Conservation (phyloP, 208 protist species). For the Wallacemonas sp. region DNA sequence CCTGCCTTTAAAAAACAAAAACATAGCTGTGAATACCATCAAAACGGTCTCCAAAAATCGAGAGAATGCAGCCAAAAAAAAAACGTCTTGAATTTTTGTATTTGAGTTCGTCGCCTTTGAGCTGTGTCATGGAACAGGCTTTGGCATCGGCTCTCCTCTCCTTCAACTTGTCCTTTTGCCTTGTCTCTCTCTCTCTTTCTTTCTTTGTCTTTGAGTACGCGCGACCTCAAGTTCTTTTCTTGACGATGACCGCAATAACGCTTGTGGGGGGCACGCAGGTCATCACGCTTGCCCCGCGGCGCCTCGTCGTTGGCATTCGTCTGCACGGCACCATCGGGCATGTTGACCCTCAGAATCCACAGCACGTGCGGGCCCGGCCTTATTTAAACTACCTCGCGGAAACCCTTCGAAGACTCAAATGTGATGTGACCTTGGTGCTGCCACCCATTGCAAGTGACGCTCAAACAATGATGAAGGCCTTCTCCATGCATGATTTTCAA, state of each 20-base stretch:
- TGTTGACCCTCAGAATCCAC: constrained; percentile 27
- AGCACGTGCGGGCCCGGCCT: constrained; percentile 58
- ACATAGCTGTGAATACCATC: too few relatives aligned
- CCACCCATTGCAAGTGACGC: constrained; percentile 24
- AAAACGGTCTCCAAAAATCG: too few relatives aligned
- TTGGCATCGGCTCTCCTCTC: too few relatives aligned
- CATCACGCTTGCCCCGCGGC: constrained; percentile 27
- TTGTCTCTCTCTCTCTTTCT: not conserved
- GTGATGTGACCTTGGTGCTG: constrained; percentile 67
- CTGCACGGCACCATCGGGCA: constrained; percentile 71
- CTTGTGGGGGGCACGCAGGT: constrained; percentile 36
- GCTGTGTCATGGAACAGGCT: too few relatives aligned
- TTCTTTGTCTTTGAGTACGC: not conserved
- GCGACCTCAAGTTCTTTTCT: not conserved
- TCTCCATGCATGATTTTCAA: constrained; percentile 52
- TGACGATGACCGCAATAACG: constrained; percentile 33
- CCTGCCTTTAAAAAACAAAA: too few relatives aligned
- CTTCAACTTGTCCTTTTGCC: too few relatives aligned
- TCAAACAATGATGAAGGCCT: constrained; percentile 26
- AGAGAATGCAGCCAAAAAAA: too few relatives aligned
- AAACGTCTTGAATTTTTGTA: too few relatives aligned
- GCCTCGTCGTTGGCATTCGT: constrained; percentile 63
- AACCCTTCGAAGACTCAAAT: constrained; percentile 57
- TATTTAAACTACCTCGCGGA: constrained; percentile 69
- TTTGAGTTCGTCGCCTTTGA: too few relatives aligned